A percentile compares a stretch with the other conserved stretches of the same genome.
phyloP scores from a whole-genome alignment of 2,329 filamentous ascomycete species.

The Talaromyces sp. region DNA sequence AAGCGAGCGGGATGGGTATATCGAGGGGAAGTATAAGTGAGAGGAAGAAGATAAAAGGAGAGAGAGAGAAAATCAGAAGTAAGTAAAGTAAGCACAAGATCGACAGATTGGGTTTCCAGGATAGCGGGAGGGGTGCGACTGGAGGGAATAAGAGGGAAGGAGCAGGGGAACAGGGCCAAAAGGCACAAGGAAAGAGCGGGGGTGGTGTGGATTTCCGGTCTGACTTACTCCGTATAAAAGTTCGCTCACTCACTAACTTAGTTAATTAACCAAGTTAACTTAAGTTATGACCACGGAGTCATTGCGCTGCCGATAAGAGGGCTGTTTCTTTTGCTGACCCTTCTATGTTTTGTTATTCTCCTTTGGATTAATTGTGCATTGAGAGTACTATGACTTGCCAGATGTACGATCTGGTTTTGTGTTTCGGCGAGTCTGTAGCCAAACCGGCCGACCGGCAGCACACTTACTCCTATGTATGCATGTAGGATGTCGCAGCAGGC shows the following conservation, averaged over 20 bases:
- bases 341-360: background rate
- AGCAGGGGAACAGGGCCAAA: background rate
- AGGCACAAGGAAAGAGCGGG: constrained; percentile 5
- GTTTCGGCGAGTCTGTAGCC: background rate
- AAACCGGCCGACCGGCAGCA: constrained; percentile 1
- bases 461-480: too few relatives aligned
- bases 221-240: too few relatives aligned
- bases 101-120: background rate
- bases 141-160: constrained; percentile 4
- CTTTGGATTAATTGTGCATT: background rate
- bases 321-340: background rate
- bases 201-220: constrained; percentile 2
- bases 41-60: background rate
- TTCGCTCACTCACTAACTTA: too few relatives aligned
- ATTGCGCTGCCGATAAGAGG: background rate
- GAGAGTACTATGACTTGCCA: background rate
- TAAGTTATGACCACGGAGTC: background rate
- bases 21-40: background rate
- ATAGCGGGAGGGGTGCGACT: background rate
- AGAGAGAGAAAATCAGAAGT: background rate
- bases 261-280: too few relatives aligned
- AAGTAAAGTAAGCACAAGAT: background rate
- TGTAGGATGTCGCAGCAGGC: background rate
- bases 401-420: background rate
- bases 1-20: constrained; percentile 2